Evolutionary conservation across 306 rosid species (phyloP).

Genomic region (Rosa chinensis): DNA sequence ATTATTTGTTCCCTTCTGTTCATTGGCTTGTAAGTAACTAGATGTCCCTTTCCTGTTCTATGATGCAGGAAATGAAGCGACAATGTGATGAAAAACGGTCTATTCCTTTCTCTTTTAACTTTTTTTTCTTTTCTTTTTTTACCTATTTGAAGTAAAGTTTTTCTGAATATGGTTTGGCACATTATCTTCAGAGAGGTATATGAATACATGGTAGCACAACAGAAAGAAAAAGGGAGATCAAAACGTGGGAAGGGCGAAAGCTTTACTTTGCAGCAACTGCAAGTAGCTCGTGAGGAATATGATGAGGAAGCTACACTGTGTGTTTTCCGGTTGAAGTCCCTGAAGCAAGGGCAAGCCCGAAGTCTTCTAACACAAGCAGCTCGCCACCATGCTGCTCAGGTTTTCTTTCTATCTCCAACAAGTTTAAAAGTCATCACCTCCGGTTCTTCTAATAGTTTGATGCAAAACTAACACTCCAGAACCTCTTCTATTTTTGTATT

Average conservation of each 20-base stretch:
- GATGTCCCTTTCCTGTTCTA: slow-evolving; percentile 26
- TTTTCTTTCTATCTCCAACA: slow-evolving; percentile 23
- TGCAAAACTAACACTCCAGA: slow-evolving; percentile 14
- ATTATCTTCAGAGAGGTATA: slow-evolving; percentile 67
- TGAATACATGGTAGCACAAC: slow-evolving; percentile 44
- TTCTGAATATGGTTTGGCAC: slow-evolving; percentile 43
- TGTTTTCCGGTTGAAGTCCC: slow-evolving; percentile 75
- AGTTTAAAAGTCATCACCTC: slow-evolving; percentile 23
- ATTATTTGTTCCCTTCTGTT: slow-evolving; percentile 10
- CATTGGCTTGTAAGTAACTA: slow-evolving; percentile 21
- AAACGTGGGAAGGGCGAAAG: slow-evolving; percentile 67
- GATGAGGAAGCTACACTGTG: slow-evolving; percentile 73
- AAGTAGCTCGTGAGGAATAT: slow-evolving; percentile 63
- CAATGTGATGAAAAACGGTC: slow-evolving; percentile 90
- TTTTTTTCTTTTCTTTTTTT: slow-evolving; percentile 12
- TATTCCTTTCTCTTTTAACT: slow-evolving; percentile 12
- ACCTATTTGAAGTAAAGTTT: slow-evolving; percentile 12
- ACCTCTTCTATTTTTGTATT: slow-evolving; percentile 21
- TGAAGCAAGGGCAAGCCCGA: slow-evolving; percentile 85
- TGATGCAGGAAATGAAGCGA: slow-evolving; percentile 87
- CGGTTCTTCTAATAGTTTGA: neutral
- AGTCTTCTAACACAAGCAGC: slow-evolving; percentile 94
- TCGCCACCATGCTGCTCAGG: slow-evolving; percentile 94
- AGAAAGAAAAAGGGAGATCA: slow-evolving; percentile 73
- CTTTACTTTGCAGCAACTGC: slow-evolving; percentile 62